Evolutionary conservation across 257 asterid species (phyloP), one percentile per base, ranked within the genome.

Genomic region (Linaria vulgaris): DNA sequence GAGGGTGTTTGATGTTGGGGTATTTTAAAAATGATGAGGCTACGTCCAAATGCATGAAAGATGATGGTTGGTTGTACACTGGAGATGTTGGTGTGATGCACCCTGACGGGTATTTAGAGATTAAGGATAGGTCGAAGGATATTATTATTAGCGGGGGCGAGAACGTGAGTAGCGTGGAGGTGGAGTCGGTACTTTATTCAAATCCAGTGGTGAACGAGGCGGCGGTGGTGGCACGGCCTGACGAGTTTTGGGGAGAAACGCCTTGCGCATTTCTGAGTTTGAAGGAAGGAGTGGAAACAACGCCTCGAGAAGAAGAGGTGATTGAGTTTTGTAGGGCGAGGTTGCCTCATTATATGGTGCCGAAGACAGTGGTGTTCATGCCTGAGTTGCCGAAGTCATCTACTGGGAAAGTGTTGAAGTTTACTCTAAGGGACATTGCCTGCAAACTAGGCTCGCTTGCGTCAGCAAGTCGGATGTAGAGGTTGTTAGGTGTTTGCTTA

Each of bases 161-260:
- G 59, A 54, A 54, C 8, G 59, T 54, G 41, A 54, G 59, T 14
- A 54, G 59, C 21, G 22, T 54, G 6, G 59, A 54, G 43, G 59
- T 54, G 43, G 59, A 54, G 21, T 54, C 59, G 5, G 59, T 54
- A 10, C 25, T 54, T 39, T 54, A 54, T 54, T 54, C 34, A 41
- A 54, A 54, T 12, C 59, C 59, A 5, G 59, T 8, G 59, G 59
- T 54, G 59, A 54, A 54, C 59, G 59, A 54, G 22, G 59, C 59
- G 7, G 59, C 59, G 34, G 59, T 54, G 41, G 59, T 54, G 43
- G 59, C 59, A 9, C 59, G 59, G 17, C 59, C 59, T 13, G 59
- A 54, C 17, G 59, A 54, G 59, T 54, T 24, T 19, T 54, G 59
- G 59, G 59, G 59, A 14, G 59, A 54, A 13, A 25, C 59, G 41